These are phyloP conservation scores for Gossypium arboreum DNA, from an alignment of 345 rosid species.

Conservation along the genomic window DNA sequence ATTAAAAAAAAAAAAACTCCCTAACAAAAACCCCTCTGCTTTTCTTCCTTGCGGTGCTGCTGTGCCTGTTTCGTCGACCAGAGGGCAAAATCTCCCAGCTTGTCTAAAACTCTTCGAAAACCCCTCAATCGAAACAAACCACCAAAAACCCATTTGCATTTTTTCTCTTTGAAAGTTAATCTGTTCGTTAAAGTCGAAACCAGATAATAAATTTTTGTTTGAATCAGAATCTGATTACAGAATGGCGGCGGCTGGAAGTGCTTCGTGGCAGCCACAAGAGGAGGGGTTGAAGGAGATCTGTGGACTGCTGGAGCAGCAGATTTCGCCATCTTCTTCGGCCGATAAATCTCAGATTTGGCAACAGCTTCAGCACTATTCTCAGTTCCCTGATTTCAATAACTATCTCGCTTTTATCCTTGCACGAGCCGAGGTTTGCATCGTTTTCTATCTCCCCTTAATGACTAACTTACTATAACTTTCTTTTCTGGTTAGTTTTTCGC, in stretches of 20 bases:
- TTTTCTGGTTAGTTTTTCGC: not conserved
- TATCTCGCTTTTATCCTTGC: constrained; percentile 88
- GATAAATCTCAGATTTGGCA: constrained; percentile 94
- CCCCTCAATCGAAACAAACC: too few relatives aligned
- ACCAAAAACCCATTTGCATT: not conserved
- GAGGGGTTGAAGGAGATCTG: constrained; percentile 87
- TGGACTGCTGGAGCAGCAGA: constrained; percentile 72
- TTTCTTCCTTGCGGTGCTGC: constrained; percentile 2
- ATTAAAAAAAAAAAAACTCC: not conserved
- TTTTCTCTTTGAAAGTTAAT: not conserved
- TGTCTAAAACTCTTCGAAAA: constrained; percentile 8
- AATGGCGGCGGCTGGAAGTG: constrained; percentile 44
- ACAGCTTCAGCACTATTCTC: constrained; percentile 87
- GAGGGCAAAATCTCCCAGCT: constrained; percentile 16
- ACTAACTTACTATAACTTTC: not conserved
- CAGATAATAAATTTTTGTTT: not conserved
- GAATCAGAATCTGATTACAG: constrained; percentile 1
- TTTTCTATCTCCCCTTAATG: not conserved
- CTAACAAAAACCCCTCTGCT: not conserved
- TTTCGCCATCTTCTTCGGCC: constrained; percentile 72
- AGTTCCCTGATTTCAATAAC: constrained; percentile 95
- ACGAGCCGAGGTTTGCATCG: constrained; percentile 63
- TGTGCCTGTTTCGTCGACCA: constrained; percentile 10
- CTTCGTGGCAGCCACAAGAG: constrained; percentile 83
- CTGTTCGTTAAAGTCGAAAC: not conserved